Evolutionary conservation across 148 eudicot species (phyloP).

Genomic region (Rhododendron ferrugineum): DNA sequence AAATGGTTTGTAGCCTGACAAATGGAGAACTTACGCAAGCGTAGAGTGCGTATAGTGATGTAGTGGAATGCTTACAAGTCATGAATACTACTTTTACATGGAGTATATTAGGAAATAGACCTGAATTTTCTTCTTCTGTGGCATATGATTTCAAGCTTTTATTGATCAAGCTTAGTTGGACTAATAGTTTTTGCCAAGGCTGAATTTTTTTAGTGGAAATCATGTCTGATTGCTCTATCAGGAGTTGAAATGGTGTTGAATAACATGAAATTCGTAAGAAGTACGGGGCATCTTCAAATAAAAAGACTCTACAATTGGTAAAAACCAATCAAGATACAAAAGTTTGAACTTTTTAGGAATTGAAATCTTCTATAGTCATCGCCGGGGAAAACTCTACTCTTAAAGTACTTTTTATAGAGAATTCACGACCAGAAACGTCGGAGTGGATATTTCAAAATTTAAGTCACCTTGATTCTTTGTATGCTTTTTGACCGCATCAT

Average conservation of each 20-base stretch:
- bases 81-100: neutral
- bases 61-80: neutral
- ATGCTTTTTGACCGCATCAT: neutral
- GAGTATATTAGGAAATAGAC: neutral
- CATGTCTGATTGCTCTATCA: neutral
- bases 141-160: neutral
- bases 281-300: neutral
- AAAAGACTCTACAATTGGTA: neutral
- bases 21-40: neutral
- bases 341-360: neutral
- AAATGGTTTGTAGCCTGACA: neutral
- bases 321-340: neutral
- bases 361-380: neutral
- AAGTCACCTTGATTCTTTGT: neutral
- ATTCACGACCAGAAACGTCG: neutral
- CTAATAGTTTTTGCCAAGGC: neutral
- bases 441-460: neutral
- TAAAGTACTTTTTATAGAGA: neutral
- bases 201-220: neutral
- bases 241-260: neutral
- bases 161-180: neutral
- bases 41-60: neutral
- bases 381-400: neutral
- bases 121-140: neutral
- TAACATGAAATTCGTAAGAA: neutral